Percentiles rank a stretch among this genome's conserved stretches.
These are phyloP conservation scores for Lunasporangiospora selenospora DNA, from an alignment of 192 early-diverging fungal species.

Conservation along the genomic window DNA sequence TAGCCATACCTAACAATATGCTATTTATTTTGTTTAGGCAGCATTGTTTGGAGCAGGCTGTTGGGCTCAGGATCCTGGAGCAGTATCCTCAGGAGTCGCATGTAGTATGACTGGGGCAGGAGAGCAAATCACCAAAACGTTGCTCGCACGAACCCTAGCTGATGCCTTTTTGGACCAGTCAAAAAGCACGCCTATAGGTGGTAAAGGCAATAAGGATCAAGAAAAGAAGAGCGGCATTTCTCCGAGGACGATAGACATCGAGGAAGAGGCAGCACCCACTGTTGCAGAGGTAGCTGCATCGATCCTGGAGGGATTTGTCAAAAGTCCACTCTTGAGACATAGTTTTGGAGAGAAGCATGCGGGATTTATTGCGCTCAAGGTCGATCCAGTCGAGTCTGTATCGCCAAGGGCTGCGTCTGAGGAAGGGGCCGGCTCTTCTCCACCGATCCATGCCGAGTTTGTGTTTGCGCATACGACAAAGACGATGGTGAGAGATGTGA, in stretches of 20 bases:
- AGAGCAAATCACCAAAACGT: slow-evolving; percentile 84
- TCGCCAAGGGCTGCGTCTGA: not conserved
- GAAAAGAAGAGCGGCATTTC: slow-evolving; percentile 30
- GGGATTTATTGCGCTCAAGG: slow-evolving; percentile 40
- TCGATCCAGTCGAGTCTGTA: not conserved
- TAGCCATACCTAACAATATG: not conserved
- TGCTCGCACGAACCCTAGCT: slow-evolving; percentile 68
- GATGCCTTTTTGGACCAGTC: slow-evolving; percentile 24
- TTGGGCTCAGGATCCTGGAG: slow-evolving; percentile 69
- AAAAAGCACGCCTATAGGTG: too few species aligned
- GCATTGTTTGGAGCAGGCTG: slow-evolving; percentile 84
- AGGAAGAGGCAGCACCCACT: not conserved
- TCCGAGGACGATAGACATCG: not conserved
- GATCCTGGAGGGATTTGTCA: slow-evolving; percentile 16
- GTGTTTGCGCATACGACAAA: slow-evolving; percentile 76
- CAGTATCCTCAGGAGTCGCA: slow-evolving; percentile 49
- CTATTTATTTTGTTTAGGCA: slow-evolving; percentile 55
- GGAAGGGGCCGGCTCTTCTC: not conserved
- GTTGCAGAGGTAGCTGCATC: not conserved
- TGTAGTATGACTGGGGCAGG: slow-evolving; percentile 81
- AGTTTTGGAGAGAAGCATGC: slow-evolving; percentile 41
- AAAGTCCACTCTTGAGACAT: slow-evolving; percentile 28
- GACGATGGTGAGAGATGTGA: slow-evolving; percentile 77
- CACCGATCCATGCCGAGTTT: slow-evolving; percentile 56
- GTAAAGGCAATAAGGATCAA: slow-evolving; percentile 11